A percentile compares a stretch with the other conserved stretches of the same genome.
phyloP scores from a whole-genome alignment of 2,329 filamentous ascomycete species.

The Neofusicoccum sp. region DNA sequence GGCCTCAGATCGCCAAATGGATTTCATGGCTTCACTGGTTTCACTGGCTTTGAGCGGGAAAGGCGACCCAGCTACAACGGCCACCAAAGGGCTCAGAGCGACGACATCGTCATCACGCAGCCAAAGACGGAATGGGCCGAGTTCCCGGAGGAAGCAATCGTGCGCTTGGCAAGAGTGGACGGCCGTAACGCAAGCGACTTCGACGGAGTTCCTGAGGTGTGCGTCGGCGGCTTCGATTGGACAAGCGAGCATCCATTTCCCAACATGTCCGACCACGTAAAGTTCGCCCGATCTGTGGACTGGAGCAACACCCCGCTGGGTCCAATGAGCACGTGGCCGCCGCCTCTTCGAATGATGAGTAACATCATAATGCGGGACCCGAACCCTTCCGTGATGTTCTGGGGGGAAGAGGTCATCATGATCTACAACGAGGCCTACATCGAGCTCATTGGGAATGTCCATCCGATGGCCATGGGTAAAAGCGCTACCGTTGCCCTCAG shows the following conservation, averaged over 20 bases:
- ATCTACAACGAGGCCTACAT: slow-evolving; percentile 40
- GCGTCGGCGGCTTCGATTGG: slow-evolving; percentile 38
- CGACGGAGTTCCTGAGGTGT: not conserved
- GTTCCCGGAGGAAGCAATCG: not conserved
- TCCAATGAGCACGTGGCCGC: slow-evolving; percentile 48
- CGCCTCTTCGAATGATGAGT: slow-evolving; percentile 44
- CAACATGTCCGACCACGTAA: slow-evolving; percentile 29
- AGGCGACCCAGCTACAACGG: not conserved
- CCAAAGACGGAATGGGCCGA: not conserved
- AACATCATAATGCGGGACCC: slow-evolving; percentile 34
- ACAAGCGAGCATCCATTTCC: slow-evolving; percentile 8
- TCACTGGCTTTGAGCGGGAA: too few species aligned
- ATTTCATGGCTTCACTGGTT: too few species aligned
- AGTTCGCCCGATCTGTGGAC: slow-evolving; percentile 44
- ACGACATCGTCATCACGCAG: not conserved
- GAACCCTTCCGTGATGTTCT: slow-evolving; percentile 39
- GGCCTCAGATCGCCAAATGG: not conserved
- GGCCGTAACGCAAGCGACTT: not conserved
- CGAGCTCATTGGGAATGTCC: slow-evolving; percentile 28
- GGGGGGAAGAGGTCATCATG: slow-evolving; percentile 38
- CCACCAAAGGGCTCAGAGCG: not conserved
- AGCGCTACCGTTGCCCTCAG: slow-evolving; percentile 62
- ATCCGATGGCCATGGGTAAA: slow-evolving; percentile 59
- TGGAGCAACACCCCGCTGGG: slow-evolving; percentile 52
- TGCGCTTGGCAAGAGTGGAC: not conserved